Evolutionary conservation across 257 asterid species (phyloP), one percentile per base, ranked within the genome.

Genomic region (Euphrasia confusa): DNA sequence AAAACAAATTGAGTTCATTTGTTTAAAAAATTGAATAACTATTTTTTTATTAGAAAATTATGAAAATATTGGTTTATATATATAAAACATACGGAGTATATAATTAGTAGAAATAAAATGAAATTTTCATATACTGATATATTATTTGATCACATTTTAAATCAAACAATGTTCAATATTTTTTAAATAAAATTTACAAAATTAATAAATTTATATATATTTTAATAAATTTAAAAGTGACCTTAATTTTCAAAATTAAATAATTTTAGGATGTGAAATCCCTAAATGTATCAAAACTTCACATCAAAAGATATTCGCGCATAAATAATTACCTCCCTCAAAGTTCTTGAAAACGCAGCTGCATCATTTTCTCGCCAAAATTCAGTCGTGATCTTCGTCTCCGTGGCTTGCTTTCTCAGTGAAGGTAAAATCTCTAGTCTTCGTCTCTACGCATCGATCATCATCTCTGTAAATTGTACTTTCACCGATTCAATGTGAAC

Each of bases 211-310:
- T 21, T 21, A 21, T 21, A 0, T 21, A 21, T 21, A 21, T 21
- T 21, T 21, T 21, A 21, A 21, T 21, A 21, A 21, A 21, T 21
- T 21, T 30, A 30, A 45, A 47, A 13, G n/a, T 13, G 54, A n/a
- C 21, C 1, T 48, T n/a, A 48, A 3, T 4, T 48, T 48, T 4
- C 9, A 48, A 45, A 48, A 48, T 48, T 4, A 48, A 13, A 12
- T 13, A 14, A 0, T 14, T 48, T 48, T 14, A 48, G 26, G 54
- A 48, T 48, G 7, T 50, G 12, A 24, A 58, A 64, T 58, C 71
- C 71, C 71, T 48, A 71, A 64, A 47, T 63, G 10, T 26, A 30
- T 39, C 58, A 55, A 62, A 63, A 63, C 47, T 44, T 40, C 39
- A 32, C 24, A 55, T 54, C 35, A 17, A 42, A 4, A 10, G 5